Base-by-base conservation (phyloP, 495 filamentous ascomycete species). In the Lindgomyces ingoldianus region DNA sequence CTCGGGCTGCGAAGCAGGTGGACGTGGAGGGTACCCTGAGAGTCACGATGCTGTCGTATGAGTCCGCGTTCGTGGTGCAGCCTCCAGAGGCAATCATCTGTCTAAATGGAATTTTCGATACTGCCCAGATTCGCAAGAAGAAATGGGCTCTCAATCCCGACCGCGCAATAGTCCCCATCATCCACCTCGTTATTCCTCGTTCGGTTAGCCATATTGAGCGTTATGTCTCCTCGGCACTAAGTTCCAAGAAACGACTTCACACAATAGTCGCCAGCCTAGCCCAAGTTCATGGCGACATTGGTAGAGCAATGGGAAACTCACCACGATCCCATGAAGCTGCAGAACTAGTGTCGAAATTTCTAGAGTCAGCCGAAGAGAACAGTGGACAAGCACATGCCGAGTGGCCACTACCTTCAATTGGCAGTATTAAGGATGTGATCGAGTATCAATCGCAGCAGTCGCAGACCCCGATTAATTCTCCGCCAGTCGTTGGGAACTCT, bases 201-300 rank as follows among this genome's bases (percentile, higher is more conserved):
- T 44, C 62, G 0, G 21, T 64, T 16, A 53, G 57, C 19, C 67
- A 70, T 24, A 59, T 70, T 46, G 29, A 62, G 21, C 51, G 58
- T 1, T 65, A 59, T 46, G 47, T 65, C 10, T 33, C 50, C 14
- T 12, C 29, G 11, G n/a, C 58, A 14, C 18, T 59, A 1, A 16
- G 44, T 44, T 3, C n/a, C 12, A 46, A 39, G 18, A 61, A 67
- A 16, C 57, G 60, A 4, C 41, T 70, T 0, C 68, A 67, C 22
- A 67, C 70, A 8, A 60, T 76, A 8, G 48, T 74, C 11, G 65
- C 52, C 26, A 59, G 50, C 21, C 33, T 62, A 11, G 33, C 49
- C 4, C 67, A 70, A 16, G n/a, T 65, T 1, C 29, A 57, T 3
- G 22, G 16, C 3, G 44, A 46, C 9, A 50, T 64, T 42, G 66